These are phyloP conservation scores for Persicaria maculosa DNA, from an alignment of 148 eudicot genomes.

Conservation along the genomic window DNA sequence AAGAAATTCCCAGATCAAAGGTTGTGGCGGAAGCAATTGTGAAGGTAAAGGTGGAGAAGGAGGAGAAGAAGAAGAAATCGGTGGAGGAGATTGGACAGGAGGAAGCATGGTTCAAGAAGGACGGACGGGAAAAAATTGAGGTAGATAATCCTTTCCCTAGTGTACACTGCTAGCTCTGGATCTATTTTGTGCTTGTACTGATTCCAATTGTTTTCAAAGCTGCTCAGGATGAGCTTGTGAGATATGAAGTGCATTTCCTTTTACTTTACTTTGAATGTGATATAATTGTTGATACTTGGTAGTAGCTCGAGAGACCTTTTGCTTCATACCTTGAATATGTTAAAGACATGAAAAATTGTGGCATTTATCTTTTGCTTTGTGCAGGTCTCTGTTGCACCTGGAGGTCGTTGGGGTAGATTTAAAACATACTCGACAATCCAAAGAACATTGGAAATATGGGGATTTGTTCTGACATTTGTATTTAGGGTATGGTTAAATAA, in stretches of 20 bases:
- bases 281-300: background rate
- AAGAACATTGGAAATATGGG: slow-evolving; percentile 98
- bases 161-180: background rate
- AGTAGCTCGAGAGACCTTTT: background rate
- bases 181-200: background rate
- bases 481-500: slow-evolving; percentile 70
- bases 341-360: background rate
- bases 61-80: slow-evolving; percentile 44
- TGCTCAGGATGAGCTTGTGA: background rate
- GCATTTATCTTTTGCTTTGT: slow-evolving; percentile 11
- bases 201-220: background rate
- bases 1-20: background rate
- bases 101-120: slow-evolving; percentile 90
- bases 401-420: slow-evolving; percentile 95
- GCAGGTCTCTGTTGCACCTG: slow-evolving; percentile 97
- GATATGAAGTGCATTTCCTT: background rate
- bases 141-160: slow-evolving; percentile 23
- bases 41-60: slow-evolving; percentile 16
- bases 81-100: slow-evolving; percentile 97
- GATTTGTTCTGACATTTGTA: slow-evolving; percentile 69
- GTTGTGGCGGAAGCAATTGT: slow-evolving; percentile 17
- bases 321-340: background rate
- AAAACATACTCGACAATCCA: slow-evolving; percentile 96
- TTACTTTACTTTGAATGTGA: background rate
- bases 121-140: slow-evolving; percentile 45